Percentiles rank a stretch among this genome's conserved stretches.
These are phyloP conservation scores for Tothia fuscella DNA, from an alignment of 2,329 filamentous ascomycete species.

Conservation along the genomic window DNA sequence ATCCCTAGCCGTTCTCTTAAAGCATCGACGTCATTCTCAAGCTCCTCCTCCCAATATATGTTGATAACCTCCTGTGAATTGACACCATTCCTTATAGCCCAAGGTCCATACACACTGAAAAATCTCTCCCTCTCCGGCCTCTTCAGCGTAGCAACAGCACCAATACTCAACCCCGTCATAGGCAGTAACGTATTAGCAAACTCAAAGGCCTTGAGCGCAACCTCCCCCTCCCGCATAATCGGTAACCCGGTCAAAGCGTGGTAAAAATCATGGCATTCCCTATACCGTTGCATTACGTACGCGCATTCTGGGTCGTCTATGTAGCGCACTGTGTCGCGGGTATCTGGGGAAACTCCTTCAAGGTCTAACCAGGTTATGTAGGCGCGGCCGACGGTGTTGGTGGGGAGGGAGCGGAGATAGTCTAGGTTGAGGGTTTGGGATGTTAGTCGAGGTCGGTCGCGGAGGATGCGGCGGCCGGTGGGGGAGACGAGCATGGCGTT, in stretches of 20 bases:
- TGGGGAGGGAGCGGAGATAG: conserved; percentile 58
- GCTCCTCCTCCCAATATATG: conserved; percentile 93
- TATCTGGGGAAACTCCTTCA: conserved; percentile 88
- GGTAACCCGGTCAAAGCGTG: conserved; percentile 88
- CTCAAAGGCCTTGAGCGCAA: conserved; percentile 96
- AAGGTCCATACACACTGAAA: conserved; percentile 67
- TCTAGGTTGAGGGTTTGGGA: conserved; percentile 57
- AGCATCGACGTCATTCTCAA: conserved; percentile 71
- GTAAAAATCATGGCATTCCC: conserved; percentile 96
- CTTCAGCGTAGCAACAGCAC: conserved; percentile 56
- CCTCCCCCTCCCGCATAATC: conserved; percentile 85
- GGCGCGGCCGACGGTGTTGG: conserved; percentile 63
- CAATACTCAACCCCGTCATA: conserved; percentile 82
- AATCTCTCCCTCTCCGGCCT: conserved; percentile 54
- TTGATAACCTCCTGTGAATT: conserved; percentile 74
- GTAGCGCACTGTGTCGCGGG: conserved; percentile 68
- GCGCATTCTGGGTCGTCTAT: conserved; percentile 93
- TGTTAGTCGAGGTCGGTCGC: conserved; percentile 77
- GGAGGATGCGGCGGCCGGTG: conserved; percentile 82
- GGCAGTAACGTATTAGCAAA: conserved; percentile 89
- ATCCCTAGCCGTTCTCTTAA: conserved; percentile 67
- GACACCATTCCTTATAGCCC: conserved; percentile 78
- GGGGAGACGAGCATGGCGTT: conserved; percentile 77
- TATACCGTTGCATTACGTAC: conserved; percentile 96
- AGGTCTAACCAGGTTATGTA: conserved; percentile 89